Evolutionary conservation across 2,329 filamentous ascomycete genomes (phyloP).

Genomic region (Xylariaceae sp.): DNA sequence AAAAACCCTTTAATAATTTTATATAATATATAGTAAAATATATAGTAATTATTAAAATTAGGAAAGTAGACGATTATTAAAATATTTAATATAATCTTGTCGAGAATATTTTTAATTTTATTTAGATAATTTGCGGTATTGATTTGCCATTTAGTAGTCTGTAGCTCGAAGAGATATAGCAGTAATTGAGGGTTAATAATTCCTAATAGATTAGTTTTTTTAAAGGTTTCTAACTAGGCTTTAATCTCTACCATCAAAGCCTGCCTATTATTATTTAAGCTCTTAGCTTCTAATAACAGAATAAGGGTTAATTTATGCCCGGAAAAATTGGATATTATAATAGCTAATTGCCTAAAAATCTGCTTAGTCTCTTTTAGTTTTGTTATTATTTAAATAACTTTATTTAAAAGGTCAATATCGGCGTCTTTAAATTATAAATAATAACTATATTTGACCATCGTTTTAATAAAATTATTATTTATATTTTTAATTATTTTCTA

Average conservation of each 20-base stretch:
- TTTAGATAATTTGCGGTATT: background rate
- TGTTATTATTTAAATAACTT: background rate
- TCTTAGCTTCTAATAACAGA: too few relatives aligned
- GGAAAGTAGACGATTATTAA: background rate
- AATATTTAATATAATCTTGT: background rate
- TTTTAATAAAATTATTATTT: background rate
- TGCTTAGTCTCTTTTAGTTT: background rate
- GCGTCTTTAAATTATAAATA: background rate
- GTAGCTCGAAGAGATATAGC: background rate
- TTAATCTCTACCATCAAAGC: background rate
- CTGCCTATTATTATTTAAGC: background rate
- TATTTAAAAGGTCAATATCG: background rate
- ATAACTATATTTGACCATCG: background rate
- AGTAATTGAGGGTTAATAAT: background rate
- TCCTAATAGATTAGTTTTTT: background rate
- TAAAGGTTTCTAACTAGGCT: background rate
- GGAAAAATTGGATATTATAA: background rate
- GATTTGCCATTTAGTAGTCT: background rate
- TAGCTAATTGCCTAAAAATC: background rate
- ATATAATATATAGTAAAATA: background rate
- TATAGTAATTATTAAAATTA: background rate
- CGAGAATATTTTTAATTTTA: background rate
- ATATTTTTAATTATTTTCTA: background rate
- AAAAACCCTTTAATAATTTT: background rate
- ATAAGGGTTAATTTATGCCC: background rate